phyloP scores from a whole-genome alignment of 305 asterid genomes.

The Salvia sclarea region DNA sequence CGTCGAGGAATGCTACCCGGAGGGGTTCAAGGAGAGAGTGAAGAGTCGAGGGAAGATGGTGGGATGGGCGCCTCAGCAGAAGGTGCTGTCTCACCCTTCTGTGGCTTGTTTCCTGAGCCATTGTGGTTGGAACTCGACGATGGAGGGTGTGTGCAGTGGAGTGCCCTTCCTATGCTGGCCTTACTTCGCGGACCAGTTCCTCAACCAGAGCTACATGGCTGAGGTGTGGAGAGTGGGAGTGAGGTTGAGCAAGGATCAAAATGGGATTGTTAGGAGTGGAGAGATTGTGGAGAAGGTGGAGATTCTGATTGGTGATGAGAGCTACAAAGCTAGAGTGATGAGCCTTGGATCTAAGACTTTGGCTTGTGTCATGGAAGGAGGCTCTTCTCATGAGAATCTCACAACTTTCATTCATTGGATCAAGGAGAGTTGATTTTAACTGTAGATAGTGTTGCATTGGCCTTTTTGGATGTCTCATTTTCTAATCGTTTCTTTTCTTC shows the following conservation, averaged over 20 bases:
- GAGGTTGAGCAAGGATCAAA: conserved; percentile 43
- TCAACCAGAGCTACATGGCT: conserved; percentile 48
- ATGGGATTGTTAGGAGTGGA: conserved; percentile 42
- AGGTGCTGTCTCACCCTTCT: conserved; percentile 59
- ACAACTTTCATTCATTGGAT: conserved; percentile 49
- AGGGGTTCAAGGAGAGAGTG: conserved; percentile 49
- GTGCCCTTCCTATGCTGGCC: conserved; percentile 75
- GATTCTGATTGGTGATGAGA: conserved; percentile 35
- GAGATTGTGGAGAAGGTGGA: conserved; percentile 52
- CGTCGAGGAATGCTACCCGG: conserved; percentile 29
- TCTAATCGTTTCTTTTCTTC: too few species aligned
- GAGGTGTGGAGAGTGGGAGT: conserved; percentile 62
- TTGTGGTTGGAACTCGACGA: conserved; percentile 74
- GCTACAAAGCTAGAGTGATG: conserved; percentile 44
- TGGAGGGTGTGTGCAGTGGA: conserved; percentile 54
- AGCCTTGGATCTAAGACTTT: conserved; percentile 40
- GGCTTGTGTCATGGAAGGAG: conserved; percentile 40
- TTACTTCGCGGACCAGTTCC: conserved; percentile 64
- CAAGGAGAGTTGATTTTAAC: conserved; percentile 26
- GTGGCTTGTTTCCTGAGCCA: conserved; percentile 64
- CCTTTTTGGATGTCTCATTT: too few species aligned
- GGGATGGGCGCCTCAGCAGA: conserved; percentile 56
- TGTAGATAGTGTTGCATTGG: too few species aligned
- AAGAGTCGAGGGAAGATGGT: conserved; percentile 42
- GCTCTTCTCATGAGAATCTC: conserved; percentile 43